Conservation (phyloP, 495 filamentous ascomycete genomes). For the Baudoinia panamericana region DNA sequence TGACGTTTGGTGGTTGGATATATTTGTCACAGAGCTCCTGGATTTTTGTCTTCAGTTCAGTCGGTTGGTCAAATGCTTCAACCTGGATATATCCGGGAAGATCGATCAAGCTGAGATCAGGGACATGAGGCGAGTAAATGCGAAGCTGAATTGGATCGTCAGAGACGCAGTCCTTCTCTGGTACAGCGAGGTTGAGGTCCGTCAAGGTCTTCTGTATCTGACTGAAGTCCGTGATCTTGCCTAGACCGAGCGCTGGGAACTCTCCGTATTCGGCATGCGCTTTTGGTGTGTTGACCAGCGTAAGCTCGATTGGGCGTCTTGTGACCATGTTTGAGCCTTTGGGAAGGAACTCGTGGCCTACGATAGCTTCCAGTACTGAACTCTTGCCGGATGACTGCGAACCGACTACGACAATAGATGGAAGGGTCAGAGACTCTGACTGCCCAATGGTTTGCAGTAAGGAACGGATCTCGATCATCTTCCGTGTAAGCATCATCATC, state of each 20-base stretch:
- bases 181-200: slow-evolving; percentile 86
- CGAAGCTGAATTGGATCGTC: slow-evolving; percentile 94
- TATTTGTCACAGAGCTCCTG: slow-evolving; percentile 96
- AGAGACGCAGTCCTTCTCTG: slow-evolving; percentile 77
- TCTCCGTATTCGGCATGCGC: slow-evolving; percentile 87
- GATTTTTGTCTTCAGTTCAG: slow-evolving; percentile 90
- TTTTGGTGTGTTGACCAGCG: slow-evolving; percentile 87
- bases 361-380: slow-evolving; percentile 92
- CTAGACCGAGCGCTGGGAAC: slow-evolving; percentile 82
- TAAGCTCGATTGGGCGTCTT: slow-evolving; percentile 88
- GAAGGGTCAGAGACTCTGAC: slow-evolving; percentile 70
- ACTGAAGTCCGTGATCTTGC: slow-evolving; percentile 85
- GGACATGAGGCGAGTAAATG: slow-evolving; percentile 89
- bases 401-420: slow-evolving; percentile 95
- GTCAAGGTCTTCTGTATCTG: slow-evolving; percentile 87
- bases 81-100: slow-evolving; percentile 97
- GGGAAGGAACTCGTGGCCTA: slow-evolving; percentile 94
- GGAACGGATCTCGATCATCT: slow-evolving; percentile 97
- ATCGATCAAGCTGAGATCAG: slow-evolving; percentile 91
- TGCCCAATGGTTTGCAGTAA: slow-evolving; percentile 85
- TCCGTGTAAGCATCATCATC: slow-evolving; percentile 98
- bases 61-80: slow-evolving; percentile 74
- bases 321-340: slow-evolving; percentile 99
- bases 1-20: slow-evolving; percentile 90
- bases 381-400: slow-evolving; percentile 98